phyloP scores from a whole-genome alignment of 352 stramenopile genomes.

The Thraustochytrium sp. region DNA sequence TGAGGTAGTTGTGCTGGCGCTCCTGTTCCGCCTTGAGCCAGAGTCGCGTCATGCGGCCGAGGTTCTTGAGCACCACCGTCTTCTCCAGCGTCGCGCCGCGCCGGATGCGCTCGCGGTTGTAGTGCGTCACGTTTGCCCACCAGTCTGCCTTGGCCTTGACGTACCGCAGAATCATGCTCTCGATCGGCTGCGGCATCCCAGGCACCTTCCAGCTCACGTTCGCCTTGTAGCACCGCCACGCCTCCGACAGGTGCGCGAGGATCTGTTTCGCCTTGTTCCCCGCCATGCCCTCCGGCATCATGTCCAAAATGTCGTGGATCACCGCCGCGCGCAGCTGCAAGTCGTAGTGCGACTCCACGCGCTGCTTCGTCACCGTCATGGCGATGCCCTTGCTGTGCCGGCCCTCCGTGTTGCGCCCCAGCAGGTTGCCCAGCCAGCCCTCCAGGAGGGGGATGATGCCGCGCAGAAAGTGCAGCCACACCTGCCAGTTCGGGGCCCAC shows the following conservation, averaged over 20 bases:
- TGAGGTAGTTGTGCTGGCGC: constrained; percentile 99
- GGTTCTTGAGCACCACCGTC: constrained; percentile 98
- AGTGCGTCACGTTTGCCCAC: constrained; percentile 99
- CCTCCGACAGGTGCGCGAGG: constrained; percentile 96
- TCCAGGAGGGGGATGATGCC: constrained; percentile 97
- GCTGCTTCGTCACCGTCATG: constrained; percentile 99
- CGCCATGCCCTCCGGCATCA: constrained; percentile 99
- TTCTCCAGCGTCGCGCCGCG: constrained; percentile 98
- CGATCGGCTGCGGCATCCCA: constrained; percentile 94
- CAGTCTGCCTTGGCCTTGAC: constrained; percentile 98
- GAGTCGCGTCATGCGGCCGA: constrained; percentile 93
- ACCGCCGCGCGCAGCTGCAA: constrained; percentile 96
- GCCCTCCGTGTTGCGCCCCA: constrained; percentile 98
- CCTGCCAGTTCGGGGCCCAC: constrained; percentile 96
- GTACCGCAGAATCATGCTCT: constrained; percentile 99
- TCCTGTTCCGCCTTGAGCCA: constrained; percentile 99
- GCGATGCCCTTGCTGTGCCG: constrained; percentile 96
- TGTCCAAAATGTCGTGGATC: constrained; percentile 99
- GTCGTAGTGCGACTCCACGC: constrained; percentile 99
- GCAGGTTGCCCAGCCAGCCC: constrained; percentile 96
- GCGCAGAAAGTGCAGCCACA: constrained; percentile 99
- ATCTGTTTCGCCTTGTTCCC: constrained; percentile 98
- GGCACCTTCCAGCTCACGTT: constrained; percentile 99
- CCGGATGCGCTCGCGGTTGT: constrained; percentile 99
- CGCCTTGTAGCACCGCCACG: constrained; percentile 96